Conservation (phyloP, 345 rosid species). For the Passiflora organensis region DNA sequence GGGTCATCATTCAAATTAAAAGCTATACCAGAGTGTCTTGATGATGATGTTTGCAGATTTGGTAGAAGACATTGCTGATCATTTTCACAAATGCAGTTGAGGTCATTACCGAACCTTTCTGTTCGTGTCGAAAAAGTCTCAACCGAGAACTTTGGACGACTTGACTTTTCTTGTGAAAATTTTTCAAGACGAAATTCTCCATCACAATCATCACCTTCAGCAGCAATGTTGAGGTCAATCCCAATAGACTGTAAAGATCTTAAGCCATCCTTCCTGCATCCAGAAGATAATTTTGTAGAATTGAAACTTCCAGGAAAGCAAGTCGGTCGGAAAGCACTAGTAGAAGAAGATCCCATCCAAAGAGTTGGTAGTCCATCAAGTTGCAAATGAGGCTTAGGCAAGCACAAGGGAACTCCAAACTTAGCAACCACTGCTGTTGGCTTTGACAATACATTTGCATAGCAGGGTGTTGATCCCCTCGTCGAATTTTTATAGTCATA, state of each 20-base stretch:
- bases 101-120: slow-evolving; percentile 15
- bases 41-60: slow-evolving; percentile 6
- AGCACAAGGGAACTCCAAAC: slow-evolving; percentile 11
- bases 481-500: not conserved
- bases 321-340: slow-evolving; percentile 19
- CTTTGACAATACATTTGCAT: slow-evolving; percentile 8
- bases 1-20: slow-evolving; percentile 22
- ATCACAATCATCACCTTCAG: slow-evolving; percentile 10
- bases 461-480: not conserved
- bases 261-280: not conserved
- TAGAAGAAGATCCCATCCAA: slow-evolving; percentile 27
- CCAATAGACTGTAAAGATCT: slow-evolving; percentile 2
- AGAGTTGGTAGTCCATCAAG: slow-evolving; percentile 7
- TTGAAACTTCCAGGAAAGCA: slow-evolving; percentile 4
- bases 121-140: not conserved
- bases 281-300: not conserved
- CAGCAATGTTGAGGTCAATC: slow-evolving; percentile 25
- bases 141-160: slow-evolving; percentile 7
- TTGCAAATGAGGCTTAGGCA: slow-evolving; percentile 6
- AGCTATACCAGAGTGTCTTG: slow-evolving; percentile 1
- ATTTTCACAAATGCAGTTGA: slow-evolving; percentile 13
- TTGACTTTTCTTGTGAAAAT: slow-evolving; percentile 2
- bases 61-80: slow-evolving; percentile 9
- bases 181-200: slow-evolving; percentile 7
- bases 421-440: slow-evolving; percentile 20